Conservation (phyloP, 2,329 filamentous ascomycete species). For the Ophiostoma triangulosporum region DNA sequence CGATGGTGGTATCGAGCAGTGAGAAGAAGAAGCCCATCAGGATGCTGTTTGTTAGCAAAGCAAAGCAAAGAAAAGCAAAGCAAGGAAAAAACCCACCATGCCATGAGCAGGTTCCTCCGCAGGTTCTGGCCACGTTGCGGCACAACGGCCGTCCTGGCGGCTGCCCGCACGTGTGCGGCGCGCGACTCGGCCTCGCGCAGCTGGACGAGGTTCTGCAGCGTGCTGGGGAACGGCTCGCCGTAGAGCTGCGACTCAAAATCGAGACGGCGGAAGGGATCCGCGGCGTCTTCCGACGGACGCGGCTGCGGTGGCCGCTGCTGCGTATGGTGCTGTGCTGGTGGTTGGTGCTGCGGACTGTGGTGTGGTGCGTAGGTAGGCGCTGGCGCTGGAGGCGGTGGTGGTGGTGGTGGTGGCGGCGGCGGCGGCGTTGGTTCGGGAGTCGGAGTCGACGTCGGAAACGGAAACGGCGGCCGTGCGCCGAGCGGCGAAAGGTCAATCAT, state of each 20-base stretch:
- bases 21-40: conserved; percentile 16
- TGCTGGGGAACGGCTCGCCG: conserved; percentile 5
- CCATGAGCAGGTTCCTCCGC: conserved; percentile 9
- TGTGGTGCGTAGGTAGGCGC: background rate
- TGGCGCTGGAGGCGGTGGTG: background rate
- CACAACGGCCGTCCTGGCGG: background rate
- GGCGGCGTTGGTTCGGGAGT: background rate
- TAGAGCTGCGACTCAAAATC: conserved; percentile 7
- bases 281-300: background rate
- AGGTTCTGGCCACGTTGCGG: conserved; percentile 4
- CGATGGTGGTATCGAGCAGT: conserved; percentile 15
- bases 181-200: conserved; percentile 9
- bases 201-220: conserved; percentile 6
- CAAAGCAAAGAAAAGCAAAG: background rate
- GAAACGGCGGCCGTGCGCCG: background rate
- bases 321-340: background rate
- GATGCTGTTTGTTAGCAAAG: conserved; percentile 10
- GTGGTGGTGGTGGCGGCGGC: background rate
- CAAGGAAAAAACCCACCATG: conserved; percentile 5
- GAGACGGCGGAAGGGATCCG: conserved; percentile 4
- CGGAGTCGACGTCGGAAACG: background rate
- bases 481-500: conserved; percentile 11
- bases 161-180: conserved; percentile 6
- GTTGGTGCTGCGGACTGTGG: background rate
- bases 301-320: background rate